A percentile compares a stretch with the other conserved stretches of the same genome.
phyloP scores from a whole-genome alignment of 2,329 filamentous ascomycete species.

The Neurospora sp. region DNA sequence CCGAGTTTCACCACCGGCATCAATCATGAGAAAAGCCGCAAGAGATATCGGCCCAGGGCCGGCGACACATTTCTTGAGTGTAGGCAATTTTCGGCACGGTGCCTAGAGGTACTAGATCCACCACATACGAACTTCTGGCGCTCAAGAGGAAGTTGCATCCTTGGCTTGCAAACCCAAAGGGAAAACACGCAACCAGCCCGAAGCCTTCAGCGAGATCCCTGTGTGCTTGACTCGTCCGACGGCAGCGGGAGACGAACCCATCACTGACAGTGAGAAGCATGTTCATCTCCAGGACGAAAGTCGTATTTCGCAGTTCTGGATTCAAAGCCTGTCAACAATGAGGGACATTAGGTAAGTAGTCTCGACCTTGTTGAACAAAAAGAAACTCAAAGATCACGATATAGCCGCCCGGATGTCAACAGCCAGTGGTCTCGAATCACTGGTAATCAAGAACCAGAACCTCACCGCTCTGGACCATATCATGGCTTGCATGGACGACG shows the following conservation, averaged over 20 bases:
- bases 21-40: neutral
- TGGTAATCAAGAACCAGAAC: neutral
- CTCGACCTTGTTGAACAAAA: neutral
- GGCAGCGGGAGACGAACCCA: neutral
- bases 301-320: neutral
- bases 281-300: neutral
- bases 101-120: neutral
- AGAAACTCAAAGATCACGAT: neutral
- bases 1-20: neutral
- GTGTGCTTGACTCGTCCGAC: neutral
- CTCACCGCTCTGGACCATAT: neutral
- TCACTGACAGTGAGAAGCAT: neutral
- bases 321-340: neutral
- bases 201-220: neutral
- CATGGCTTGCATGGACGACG: neutral
- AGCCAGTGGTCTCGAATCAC: neutral
- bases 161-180: neutral
- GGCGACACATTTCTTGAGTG: neutral
- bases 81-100: neutral
- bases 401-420: neutral
- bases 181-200: neutral
- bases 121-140: neutral
- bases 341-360: neutral
- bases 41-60: neutral
- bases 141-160: neutral